Base-by-base conservation (phyloP, 2,329 filamentous ascomycete genomes). In the Ophiosphaerella herpotricha region DNA sequence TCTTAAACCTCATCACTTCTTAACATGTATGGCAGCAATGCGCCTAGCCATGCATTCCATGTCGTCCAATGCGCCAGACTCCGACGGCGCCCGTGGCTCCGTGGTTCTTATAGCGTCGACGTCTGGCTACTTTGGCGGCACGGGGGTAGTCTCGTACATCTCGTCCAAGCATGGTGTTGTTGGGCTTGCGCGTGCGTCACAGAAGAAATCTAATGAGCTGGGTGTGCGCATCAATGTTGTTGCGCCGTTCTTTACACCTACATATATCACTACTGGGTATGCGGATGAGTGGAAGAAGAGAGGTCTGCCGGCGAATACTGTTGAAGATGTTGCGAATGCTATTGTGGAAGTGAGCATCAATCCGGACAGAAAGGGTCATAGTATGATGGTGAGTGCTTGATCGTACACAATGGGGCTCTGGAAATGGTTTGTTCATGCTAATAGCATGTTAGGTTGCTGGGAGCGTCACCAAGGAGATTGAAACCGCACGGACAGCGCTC, bases 181-280 rank as follows among this genome's bases (percentile, higher is more conserved):
- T 0, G 75, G 76, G 1, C 61, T 78, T 1, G 60, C 74, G 5
- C 70, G 76, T 2, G 62, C 72, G 4, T 74, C 70, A 7, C 74
- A 78, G 50, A 37, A 43, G 2, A 60, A 59, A 11, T 74, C 77
- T 1, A 52, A 60, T 2, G 56, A 68, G 37, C 64, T 73, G 21
- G 61, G 65, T 12, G 69, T 80, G 4, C 63, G 76, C 11, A 68
- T 75, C 14, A 80, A 80, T 54, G 75, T 74, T 4, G 66, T 80
- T n/a, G 78, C 76, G 7, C 78, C 78, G 1, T 81, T 77, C 61
- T 71, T 78, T 9, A 80, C 77, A 0, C 74, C 76, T 3, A 80
- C 78, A 12, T 69, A 74, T 37, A 74, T 80, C 14, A 74, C 78
- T 0, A 66, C 64, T 12, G 68, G 73, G 2, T 75, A 77, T 46